Evolutionary conservation across 2,329 filamentous ascomycete genomes (phyloP).

Genomic region (Botryotinia calthae): DNA sequence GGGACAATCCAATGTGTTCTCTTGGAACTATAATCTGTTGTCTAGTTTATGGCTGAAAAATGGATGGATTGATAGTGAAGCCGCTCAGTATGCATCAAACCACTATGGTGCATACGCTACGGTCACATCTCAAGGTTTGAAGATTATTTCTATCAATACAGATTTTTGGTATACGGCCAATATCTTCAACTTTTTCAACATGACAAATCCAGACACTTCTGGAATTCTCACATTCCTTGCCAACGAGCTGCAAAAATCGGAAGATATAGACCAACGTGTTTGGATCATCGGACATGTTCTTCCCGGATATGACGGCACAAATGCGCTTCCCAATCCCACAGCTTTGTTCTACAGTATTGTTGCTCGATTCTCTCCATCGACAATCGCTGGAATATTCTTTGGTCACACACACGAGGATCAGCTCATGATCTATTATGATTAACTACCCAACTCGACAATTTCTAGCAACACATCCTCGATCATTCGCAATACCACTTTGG

Average conservation of each 20-base stretch:
- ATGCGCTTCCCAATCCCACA: constrained; percentile 32
- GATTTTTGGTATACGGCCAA: constrained; percentile 37
- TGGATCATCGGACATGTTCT: constrained; percentile 37
- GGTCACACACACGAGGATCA: constrained; percentile 40
- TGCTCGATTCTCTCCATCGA: constrained; percentile 32
- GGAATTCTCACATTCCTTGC: constrained; percentile 32
- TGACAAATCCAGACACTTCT: constrained; percentile 32
- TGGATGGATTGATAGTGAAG: constrained; percentile 32
- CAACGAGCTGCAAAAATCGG: constrained; percentile 32
- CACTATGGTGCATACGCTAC: constrained; percentile 28
- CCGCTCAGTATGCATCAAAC: constrained; percentile 32
- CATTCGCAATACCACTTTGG: constrained; percentile 28
- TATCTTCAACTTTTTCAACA: constrained; percentile 34
- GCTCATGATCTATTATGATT: constrained; percentile 38
- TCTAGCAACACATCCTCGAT: constrained; percentile 6
- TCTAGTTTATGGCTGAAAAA: constrained; percentile 25
- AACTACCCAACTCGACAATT: constrained; percentile 19
- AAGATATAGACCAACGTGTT: constrained; percentile 30
- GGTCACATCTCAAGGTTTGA: constrained; percentile 25
- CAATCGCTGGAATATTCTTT: constrained; percentile 38
- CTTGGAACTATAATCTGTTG: constrained; percentile 21
- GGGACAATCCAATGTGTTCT: constrained; percentile 19
- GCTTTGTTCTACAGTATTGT: constrained; percentile 35
- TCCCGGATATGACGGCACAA: constrained; percentile 30
- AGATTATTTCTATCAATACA: constrained; percentile 35